Percentiles rank a stretch among this genome's conserved stretches.
Conservation (phyloP, 2,329 filamentous ascomycete species). For the Fonsecaea pedrosoi region DNA sequence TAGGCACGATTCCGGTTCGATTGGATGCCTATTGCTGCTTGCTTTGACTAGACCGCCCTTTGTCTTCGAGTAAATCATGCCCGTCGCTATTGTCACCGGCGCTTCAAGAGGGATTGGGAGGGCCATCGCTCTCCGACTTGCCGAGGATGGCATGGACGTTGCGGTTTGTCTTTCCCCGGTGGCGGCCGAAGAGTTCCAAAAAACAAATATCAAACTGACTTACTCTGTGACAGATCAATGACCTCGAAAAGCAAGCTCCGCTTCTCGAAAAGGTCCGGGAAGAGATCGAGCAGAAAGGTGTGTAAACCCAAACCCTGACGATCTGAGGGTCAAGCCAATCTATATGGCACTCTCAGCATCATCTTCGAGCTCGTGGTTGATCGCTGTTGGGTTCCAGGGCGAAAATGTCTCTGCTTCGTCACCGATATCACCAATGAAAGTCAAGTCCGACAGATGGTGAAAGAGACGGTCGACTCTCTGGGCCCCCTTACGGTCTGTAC, state of each 20-base stretch:
- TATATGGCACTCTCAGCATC: too few relatives aligned
- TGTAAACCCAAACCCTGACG: neutral
- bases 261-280: conserved; percentile 9
- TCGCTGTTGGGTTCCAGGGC: neutral
- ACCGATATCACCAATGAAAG: conserved; percentile 12
- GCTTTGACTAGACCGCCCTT: too few relatives aligned
- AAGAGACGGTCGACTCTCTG: conserved; percentile 8
- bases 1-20: too few relatives aligned
- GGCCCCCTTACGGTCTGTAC: conserved; percentile 5
- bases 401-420: conserved; percentile 17
- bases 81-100: conserved; percentile 48
- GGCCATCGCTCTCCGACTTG: conserved; percentile 47
- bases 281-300: conserved; percentile 17
- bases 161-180: conserved; percentile 35
- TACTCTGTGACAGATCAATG: conserved; percentile 44
- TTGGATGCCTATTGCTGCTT: too few relatives aligned
- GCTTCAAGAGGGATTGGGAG: conserved; percentile 49
- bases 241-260: conserved; percentile 7
- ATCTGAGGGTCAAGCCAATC: too few relatives aligned
- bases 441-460: conserved; percentile 16
- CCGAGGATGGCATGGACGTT: conserved; percentile 50
- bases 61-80: neutral
- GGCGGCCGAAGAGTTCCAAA: neutral
- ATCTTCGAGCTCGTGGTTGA: conserved; percentile 4
- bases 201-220: neutral